Evolutionary conservation across 2,329 filamentous ascomycete species (phyloP).

Genomic region (Pezicula radicicola): DNA sequence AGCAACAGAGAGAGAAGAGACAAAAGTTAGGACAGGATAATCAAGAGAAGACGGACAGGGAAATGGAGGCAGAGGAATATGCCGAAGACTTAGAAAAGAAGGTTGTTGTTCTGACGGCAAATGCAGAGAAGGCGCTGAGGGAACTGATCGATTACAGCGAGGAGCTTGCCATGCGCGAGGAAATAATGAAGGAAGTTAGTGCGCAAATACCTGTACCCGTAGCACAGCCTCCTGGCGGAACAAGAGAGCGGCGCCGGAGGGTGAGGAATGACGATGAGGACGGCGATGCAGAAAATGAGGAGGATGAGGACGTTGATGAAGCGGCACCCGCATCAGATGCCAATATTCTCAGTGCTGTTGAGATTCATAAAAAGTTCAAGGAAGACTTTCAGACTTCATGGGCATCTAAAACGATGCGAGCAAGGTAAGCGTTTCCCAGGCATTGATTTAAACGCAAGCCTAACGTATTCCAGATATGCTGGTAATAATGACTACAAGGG

Average conservation of each 20-base stretch:
- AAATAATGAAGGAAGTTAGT: constrained; percentile 29
- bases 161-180: constrained; percentile 32
- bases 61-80: constrained; percentile 32
- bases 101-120: constrained; percentile 47
- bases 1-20: constrained; percentile 20
- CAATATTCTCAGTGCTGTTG: constrained; percentile 29
- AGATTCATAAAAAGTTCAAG: constrained; percentile 32
- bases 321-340: constrained; percentile 27
- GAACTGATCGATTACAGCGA: constrained; percentile 53
- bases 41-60: constrained; percentile 31
- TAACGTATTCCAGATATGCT: constrained; percentile 43
- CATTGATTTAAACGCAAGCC: not conserved
- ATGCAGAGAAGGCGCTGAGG: constrained; percentile 56
- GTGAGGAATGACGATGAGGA: constrained; percentile 28
- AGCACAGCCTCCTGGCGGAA: constrained; percentile 28
- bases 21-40: constrained; percentile 26
- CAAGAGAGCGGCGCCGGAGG: constrained; percentile 21
- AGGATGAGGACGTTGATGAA: constrained; percentile 38
- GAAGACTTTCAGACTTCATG: constrained; percentile 32
- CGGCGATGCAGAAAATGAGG: constrained; percentile 33
- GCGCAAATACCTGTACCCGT: constrained; percentile 14
- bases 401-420: constrained; percentile 33
- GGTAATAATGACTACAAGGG: constrained; percentile 56
- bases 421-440: constrained; percentile 31
- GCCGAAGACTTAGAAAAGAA: constrained; percentile 37